phyloP scores from a whole-genome alignment of 345 rosid species.

The Ceriops zippeliana region DNA sequence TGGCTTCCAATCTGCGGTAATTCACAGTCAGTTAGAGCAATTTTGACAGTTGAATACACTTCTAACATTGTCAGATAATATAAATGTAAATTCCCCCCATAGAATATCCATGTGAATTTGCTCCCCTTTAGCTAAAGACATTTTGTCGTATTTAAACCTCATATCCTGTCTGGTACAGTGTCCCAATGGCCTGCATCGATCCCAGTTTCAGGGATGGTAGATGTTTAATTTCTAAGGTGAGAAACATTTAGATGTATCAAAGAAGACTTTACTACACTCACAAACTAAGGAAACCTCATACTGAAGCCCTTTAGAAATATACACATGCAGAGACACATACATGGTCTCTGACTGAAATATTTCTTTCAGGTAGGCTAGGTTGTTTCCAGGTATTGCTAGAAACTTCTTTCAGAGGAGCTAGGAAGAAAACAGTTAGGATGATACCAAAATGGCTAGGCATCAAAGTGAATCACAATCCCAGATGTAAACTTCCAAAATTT shows the following conservation, averaged over 20 bases:
- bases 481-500: too few species aligned
- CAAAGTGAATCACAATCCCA: not conserved
- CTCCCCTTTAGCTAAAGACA: not conserved
- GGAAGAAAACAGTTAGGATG: not conserved
- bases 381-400: too few species aligned
- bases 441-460: not conserved
- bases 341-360: too few species aligned
- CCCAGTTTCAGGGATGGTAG: too few species aligned
- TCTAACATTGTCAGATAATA: not conserved
- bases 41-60: not conserved
- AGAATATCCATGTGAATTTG: too few species aligned
- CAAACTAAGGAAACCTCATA: not conserved
- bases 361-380: too few species aligned
- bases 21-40: not conserved
- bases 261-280: not conserved
- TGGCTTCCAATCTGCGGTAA: constrained; percentile 8
- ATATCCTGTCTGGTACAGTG: too few species aligned
- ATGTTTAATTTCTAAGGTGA: too few species aligned
- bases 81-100: not conserved
- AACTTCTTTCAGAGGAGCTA: too few species aligned
- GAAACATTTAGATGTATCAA: not conserved
- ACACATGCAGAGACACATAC: too few species aligned
- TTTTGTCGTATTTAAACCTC: constrained; percentile 3
- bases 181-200: too few species aligned
- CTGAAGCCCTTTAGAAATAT: too few species aligned